Percentiles rank a stretch among this genome's conserved stretches.
Evolutionary conservation across 163 green algal genomes (phyloP).

Genomic region (Scenedesmus sp.): DNA sequence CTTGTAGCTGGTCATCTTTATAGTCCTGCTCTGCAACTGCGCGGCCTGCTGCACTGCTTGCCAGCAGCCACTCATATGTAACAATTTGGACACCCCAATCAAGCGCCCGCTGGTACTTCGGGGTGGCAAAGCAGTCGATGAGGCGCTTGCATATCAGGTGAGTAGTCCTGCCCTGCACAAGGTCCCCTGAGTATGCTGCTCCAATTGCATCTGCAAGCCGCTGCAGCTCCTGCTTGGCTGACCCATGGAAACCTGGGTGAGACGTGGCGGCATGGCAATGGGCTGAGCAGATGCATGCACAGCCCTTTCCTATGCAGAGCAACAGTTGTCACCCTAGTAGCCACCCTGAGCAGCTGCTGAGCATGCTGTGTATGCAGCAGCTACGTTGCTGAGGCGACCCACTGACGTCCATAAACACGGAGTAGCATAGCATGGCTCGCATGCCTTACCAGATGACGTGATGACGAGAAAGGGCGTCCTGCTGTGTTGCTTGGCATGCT

Average conservation of each 20-base stretch:
- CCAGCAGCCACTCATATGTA: conserved; percentile 32
- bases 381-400: neutral
- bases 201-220: conserved; percentile 9
- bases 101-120: conserved; percentile 37
- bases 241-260: conserved; percentile 29
- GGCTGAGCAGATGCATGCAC: neutral
- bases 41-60: conserved; percentile 43
- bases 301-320: neutral
- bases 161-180: conserved; percentile 47
- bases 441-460: neutral
- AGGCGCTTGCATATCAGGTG: conserved; percentile 52
- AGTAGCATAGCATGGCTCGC: no score
- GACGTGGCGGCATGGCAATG: neutral
- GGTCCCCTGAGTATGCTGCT: conserved; percentile 31
- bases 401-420: no score
- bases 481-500: neutral
- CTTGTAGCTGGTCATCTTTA: conserved; percentile 39
- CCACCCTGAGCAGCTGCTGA: neutral
- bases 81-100: conserved; percentile 47
- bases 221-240: conserved; percentile 43
- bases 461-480: neutral
- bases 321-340: neutral
- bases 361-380: neutral
- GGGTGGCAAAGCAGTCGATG: conserved; percentile 42
- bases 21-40: conserved; percentile 36